Percentiles rank a stretch among this genome's conserved stretches.
Conservation (phyloP, 305 asterid genomes). For the Plantago coronopus region DNA sequence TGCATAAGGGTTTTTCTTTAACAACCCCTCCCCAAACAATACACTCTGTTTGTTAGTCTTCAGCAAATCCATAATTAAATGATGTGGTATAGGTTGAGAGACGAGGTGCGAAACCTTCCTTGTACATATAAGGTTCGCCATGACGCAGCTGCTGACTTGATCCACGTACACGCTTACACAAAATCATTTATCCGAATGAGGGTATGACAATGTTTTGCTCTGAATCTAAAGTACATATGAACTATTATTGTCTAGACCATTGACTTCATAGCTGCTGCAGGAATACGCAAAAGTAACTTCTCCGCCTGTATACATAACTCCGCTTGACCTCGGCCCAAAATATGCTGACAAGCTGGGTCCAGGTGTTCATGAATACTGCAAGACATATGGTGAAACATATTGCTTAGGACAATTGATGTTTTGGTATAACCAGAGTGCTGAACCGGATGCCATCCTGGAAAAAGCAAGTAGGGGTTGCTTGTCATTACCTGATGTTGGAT, state of each 20-base stretch:
- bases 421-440: slow-evolving; percentile 87
- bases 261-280: slow-evolving; percentile 41
- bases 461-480: slow-evolving; percentile 92
- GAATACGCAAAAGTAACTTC: slow-evolving; percentile 79
- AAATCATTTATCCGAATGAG: slow-evolving; percentile 65
- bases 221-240: slow-evolving; percentile 6
- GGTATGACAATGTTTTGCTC: slow-evolving; percentile 43
- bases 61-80: background rate
- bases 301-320: slow-evolving; percentile 85
- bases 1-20: background rate
- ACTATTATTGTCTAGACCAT: slow-evolving; percentile 18
- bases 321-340: slow-evolving; percentile 93
- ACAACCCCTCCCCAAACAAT: too few species aligned
- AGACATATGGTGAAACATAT: slow-evolving; percentile 80
- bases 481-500: slow-evolving; percentile 85
- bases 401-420: slow-evolving; percentile 91
- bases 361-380: slow-evolving; percentile 77
- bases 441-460: slow-evolving; percentile 69
- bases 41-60: too few species aligned
- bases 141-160: slow-evolving; percentile 99
- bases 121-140: slow-evolving; percentile 85
- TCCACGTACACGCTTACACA: slow-evolving; percentile 87
- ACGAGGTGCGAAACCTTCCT: slow-evolving; percentile 89
- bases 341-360: slow-evolving; percentile 82
- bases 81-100: slow-evolving; percentile 76